phyloP scores from a whole-genome alignment of 2,329 filamentous ascomycete species.

The Ramichloridium luteum region DNA sequence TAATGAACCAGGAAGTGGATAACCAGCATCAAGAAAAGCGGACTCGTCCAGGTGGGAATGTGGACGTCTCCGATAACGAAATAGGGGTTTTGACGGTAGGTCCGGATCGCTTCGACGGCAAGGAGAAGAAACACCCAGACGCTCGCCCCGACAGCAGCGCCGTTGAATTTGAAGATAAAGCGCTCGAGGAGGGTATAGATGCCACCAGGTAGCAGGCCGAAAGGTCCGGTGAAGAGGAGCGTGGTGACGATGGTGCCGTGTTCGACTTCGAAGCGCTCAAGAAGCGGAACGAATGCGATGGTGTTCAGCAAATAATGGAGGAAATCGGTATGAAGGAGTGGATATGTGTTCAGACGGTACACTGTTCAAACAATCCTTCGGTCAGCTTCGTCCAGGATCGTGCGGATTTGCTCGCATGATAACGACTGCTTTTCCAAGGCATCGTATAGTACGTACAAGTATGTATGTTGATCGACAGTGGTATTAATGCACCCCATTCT shows the following conservation, averaged over 20 bases:
- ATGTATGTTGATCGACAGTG: slow-evolving; percentile 57
- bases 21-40: slow-evolving; percentile 63
- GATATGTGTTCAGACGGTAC: slow-evolving; percentile 86
- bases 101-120: slow-evolving; percentile 73
- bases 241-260: slow-evolving; percentile 83
- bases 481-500: slow-evolving; percentile 68
- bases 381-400: slow-evolving; percentile 1
- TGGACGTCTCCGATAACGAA: slow-evolving; percentile 53
- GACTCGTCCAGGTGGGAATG: slow-evolving; percentile 87
- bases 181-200: slow-evolving; percentile 71
- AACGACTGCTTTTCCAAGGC: neutral
- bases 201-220: slow-evolving; percentile 55
- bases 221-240: slow-evolving; percentile 69
- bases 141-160: slow-evolving; percentile 68
- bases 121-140: slow-evolving; percentile 89
- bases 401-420: neutral
- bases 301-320: slow-evolving; percentile 73
- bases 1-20: slow-evolving; percentile 66
- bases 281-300: slow-evolving; percentile 67
- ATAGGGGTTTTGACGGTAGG: slow-evolving; percentile 67
- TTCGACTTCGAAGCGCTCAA: slow-evolving; percentile 88
- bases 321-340: slow-evolving; percentile 70
- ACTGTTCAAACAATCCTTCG: slow-evolving; percentile 41
- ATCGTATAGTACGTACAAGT: slow-evolving; percentile 46
- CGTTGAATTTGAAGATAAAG: slow-evolving; percentile 58